These are phyloP conservation scores for Pseudogymnoascus sp. DNA, from an alignment of 2,329 filamentous ascomycete genomes.

Conservation along the genomic window DNA sequence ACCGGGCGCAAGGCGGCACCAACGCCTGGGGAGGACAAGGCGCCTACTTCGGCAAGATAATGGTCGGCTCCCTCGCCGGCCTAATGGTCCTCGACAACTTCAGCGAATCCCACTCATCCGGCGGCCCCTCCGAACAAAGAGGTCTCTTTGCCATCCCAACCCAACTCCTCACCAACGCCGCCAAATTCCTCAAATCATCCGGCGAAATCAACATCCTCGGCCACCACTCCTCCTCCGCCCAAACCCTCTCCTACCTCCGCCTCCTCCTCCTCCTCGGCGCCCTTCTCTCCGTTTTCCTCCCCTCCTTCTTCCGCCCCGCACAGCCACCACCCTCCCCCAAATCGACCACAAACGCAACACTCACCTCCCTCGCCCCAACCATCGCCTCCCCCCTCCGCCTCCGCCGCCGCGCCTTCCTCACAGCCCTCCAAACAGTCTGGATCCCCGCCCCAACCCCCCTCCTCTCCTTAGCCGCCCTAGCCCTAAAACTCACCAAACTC, in stretches of 20 bases:
- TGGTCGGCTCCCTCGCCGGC: constrained; percentile 86
- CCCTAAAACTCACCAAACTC: constrained; percentile 74
- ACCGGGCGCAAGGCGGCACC: constrained; percentile 48
- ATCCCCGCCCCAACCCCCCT: constrained; percentile 82
- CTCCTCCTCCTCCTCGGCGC: constrained; percentile 45
- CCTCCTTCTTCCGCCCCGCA: constrained; percentile 39
- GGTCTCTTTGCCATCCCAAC: constrained; percentile 60
- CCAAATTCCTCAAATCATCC: constrained; percentile 35
- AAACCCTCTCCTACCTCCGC: constrained; percentile 45
- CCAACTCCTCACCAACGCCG: constrained; percentile 44
- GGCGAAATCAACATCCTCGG: constrained; percentile 44
- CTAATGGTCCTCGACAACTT: constrained; percentile 87
- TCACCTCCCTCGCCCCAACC: constrained; percentile 54
- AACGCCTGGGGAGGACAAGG: constrained; percentile 47
- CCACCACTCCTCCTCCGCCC: constrained; percentile 39
- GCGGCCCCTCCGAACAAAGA: constrained; percentile 55
- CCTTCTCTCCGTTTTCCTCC: constrained; percentile 47
- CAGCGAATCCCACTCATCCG: constrained; percentile 42
- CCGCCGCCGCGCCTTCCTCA: constrained; percentile 83
- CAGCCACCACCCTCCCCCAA: constrained; percentile 36
- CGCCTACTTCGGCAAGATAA: constrained; percentile 65
- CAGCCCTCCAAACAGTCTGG: constrained; percentile 85
- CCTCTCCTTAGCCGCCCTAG: constrained; percentile 73
- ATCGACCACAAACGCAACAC: constrained; percentile 40
- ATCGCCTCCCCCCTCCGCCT: constrained; percentile 77